These are phyloP conservation scores for Phialophora expanda DNA, from an alignment of 2,329 filamentous ascomycete species.

Conservation along the genomic window DNA sequence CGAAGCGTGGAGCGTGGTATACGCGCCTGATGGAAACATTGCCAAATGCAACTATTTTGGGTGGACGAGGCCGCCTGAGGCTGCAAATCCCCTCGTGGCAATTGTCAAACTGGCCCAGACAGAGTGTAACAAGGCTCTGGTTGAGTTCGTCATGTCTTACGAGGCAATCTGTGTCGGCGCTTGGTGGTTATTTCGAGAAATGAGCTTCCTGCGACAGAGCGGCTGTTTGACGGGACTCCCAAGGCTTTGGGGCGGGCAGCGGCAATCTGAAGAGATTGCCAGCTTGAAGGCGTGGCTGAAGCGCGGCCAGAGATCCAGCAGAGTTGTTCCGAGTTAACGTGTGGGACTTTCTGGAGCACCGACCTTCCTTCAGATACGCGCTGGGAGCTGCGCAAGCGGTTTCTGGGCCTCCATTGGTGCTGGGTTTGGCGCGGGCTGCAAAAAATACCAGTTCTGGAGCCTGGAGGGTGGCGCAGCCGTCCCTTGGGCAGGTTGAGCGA, in stretches of 20 bases:
- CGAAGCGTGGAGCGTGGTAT: constrained; percentile 31
- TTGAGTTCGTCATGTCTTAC: constrained; percentile 33
- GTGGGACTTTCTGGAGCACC: constrained; percentile 1
- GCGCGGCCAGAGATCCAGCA: constrained; percentile 30
- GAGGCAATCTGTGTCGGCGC: constrained; percentile 36
- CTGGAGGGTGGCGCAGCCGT: constrained; percentile 20
- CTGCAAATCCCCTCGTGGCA: constrained; percentile 12
- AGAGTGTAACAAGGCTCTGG: constrained; percentile 28
- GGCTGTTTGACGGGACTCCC: constrained; percentile 26
- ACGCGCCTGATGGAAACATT: constrained; percentile 36
- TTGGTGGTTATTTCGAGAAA: constrained; percentile 37
- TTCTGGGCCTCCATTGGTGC: constrained; percentile 23
- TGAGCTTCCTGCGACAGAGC: constrained; percentile 36
- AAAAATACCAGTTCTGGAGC: constrained; percentile 17
- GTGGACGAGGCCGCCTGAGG: constrained; percentile 14
- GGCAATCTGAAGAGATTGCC: constrained; percentile 30
- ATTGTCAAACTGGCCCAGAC: constrained; percentile 21
- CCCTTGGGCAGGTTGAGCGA: constrained; percentile 1
- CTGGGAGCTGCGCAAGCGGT: constrained; percentile 16
- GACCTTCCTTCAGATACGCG: constrained; percentile 26
- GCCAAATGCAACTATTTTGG: constrained; percentile 34
- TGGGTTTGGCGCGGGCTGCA: constrained; percentile 22
- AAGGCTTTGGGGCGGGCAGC: constrained; percentile 13
- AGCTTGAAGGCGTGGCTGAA: constrained; percentile 25
- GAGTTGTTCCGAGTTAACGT: neutral